phyloP scores from a whole-genome alignment of 2,329 filamentous ascomycete species.

The Colletotrichum sp. region DNA sequence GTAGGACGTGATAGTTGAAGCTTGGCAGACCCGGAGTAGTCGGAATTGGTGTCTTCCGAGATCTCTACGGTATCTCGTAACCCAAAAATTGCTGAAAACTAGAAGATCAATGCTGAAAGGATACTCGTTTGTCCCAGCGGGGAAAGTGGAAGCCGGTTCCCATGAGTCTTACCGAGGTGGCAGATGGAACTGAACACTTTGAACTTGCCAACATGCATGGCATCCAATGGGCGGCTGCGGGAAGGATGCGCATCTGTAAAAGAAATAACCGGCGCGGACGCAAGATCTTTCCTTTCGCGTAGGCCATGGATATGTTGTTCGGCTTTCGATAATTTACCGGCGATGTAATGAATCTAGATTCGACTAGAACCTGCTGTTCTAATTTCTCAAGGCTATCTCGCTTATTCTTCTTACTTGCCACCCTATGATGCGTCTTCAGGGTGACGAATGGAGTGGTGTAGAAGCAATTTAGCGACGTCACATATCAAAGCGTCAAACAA shows the following conservation, averaged over 20 bases:
- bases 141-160: not conserved
- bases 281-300: not conserved
- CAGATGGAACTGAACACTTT: not conserved
- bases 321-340: not conserved
- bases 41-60: not conserved
- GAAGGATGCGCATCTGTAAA: not conserved
- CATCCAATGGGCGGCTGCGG: not conserved
- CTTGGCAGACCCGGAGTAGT: too few relatives aligned
- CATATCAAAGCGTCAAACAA: not conserved
- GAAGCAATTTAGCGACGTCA: not conserved
- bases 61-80: not conserved
- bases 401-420: not conserved
- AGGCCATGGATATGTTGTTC: not conserved
- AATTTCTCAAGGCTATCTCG: not conserved
- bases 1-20: rapidly evolving
- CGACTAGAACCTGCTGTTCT: rapidly evolving
- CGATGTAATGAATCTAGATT: not conserved
- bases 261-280: too few relatives aligned
- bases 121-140: not conserved
- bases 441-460: not conserved
- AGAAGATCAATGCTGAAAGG: too few relatives aligned
- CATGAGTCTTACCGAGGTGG: not conserved
- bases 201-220: not conserved
- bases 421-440: not conserved
- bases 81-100: rapidly evolving